A percentile compares a stretch with the other conserved stretches of the same genome.
Conservation (phyloP, 495 filamentous ascomycete genomes). For the Echria macrotheca region DNA sequence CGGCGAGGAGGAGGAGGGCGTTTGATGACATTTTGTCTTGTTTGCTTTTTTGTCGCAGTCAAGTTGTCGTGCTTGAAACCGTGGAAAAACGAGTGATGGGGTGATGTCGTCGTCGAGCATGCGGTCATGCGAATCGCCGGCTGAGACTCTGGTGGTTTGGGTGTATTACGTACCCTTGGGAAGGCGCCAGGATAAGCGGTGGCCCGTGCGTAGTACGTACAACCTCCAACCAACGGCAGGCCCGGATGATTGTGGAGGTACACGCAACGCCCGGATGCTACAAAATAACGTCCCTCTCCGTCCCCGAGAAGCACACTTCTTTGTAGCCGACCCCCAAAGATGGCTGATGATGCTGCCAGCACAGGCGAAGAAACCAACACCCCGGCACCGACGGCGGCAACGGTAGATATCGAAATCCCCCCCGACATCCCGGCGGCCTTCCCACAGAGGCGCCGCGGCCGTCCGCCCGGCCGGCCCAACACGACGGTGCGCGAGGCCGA, state of each 20-base stretch:
- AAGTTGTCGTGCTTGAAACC: neutral
- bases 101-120: neutral
- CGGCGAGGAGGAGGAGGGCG: slow-evolving; percentile 68
- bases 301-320: slow-evolving; percentile 14
- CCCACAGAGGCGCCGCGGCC: slow-evolving; percentile 28
- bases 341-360: too few species aligned
- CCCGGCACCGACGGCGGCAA: too few species aligned
- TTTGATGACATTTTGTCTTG: slow-evolving; percentile 54
- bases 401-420: too few species aligned
- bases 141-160: slow-evolving; percentile 1
- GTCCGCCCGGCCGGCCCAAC: slow-evolving; percentile 30
- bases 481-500: slow-evolving; percentile 26
- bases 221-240: too few species aligned
- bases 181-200: neutral
- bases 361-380: too few species aligned
- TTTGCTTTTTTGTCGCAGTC: neutral
- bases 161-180: slow-evolving; percentile 7
- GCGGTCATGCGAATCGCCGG: slow-evolving; percentile 1
- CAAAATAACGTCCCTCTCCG: neutral
- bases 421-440: slow-evolving; percentile 21
- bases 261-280: slow-evolving; percentile 1
- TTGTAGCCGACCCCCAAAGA: too few species aligned
- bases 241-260: too few species aligned
- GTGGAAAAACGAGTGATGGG: neutral
- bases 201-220: neutral